A percentile compares a stretch with the other conserved stretches of the same genome.
These are phyloP conservation scores for Fusarium virguliforme DNA, from an alignment of 2,329 filamentous ascomycete species.

Conservation along the genomic window DNA sequence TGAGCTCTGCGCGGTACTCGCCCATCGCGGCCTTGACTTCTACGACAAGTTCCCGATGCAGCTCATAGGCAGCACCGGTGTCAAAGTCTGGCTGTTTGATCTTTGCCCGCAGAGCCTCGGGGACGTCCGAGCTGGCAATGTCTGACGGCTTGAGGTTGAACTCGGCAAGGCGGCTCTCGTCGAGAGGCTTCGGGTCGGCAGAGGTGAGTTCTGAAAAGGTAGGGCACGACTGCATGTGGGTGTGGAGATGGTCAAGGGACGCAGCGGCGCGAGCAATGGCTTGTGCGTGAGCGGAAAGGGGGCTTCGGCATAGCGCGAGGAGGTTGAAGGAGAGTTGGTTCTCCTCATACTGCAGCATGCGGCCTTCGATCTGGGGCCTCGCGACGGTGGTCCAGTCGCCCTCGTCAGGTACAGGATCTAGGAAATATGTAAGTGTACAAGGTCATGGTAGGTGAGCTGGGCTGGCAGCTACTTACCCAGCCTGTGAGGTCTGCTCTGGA, in stretches of 20 bases:
- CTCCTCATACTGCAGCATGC: conserved; percentile 78
- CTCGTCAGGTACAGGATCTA: conserved; percentile 36
- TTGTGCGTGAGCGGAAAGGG: conserved; percentile 67
- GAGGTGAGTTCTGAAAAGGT: conserved; percentile 47
- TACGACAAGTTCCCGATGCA: conserved; percentile 59
- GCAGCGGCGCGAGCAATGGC: conserved; percentile 63
- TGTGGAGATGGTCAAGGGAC: conserved; percentile 58
- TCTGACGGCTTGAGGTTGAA: conserved; percentile 52
- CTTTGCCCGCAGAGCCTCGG: conserved; percentile 32
- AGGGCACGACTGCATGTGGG: conserved; percentile 46
- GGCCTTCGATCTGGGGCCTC: conserved; percentile 74
- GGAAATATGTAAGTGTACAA: conserved; percentile 18
- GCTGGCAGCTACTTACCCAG: conserved; percentile 50
- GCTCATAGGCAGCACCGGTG: conserved; percentile 51
- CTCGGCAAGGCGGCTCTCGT: conserved; percentile 49
- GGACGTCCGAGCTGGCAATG: conserved; percentile 45
- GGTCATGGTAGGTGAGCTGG: neutral
- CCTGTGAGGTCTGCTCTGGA: conserved; percentile 77
- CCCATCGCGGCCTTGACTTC: conserved; percentile 62
- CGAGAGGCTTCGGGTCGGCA: conserved; percentile 44
- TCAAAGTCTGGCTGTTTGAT: conserved; percentile 30
- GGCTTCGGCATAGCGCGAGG: conserved; percentile 80
- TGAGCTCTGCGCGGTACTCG: conserved; percentile 66
- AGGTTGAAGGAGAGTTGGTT: conserved; percentile 82
- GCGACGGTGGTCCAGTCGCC: conserved; percentile 78